phyloP scores from a whole-genome alignment of 2,329 filamentous ascomycete genomes.

The Penicillium sp. region DNA sequence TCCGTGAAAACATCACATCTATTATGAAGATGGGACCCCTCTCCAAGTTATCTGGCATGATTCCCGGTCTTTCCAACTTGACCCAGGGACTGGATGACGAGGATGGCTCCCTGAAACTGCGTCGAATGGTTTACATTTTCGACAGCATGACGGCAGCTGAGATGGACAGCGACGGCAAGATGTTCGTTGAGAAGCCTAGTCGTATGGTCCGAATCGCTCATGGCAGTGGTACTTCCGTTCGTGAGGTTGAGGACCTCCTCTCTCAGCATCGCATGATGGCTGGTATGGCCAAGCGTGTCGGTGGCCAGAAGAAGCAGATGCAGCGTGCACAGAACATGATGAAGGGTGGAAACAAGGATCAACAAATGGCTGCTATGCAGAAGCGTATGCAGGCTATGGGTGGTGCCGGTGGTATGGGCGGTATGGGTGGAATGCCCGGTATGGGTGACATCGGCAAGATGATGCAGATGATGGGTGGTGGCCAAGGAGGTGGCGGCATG shows the following conservation, averaged over 20 bases:
- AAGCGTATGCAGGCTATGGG: conserved; percentile 87
- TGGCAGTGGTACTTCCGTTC: conserved; percentile 86
- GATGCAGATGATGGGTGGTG: conserved; percentile 86
- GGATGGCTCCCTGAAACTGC: conserved; percentile 88
- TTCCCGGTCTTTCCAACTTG: conserved; percentile 88
- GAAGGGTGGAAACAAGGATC: conserved; percentile 85
- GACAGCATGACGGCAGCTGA: conserved; percentile 98
- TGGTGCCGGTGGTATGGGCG: conserved; percentile 64
- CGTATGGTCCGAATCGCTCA: conserved; percentile 89
- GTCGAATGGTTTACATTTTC: conserved; percentile 98
- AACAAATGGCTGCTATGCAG: conserved; percentile 96
- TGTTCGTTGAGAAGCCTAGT: conserved; percentile 88
- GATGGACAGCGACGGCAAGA: conserved; percentile 90
- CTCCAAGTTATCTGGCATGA: conserved; percentile 98
- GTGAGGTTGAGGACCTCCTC: conserved; percentile 93
- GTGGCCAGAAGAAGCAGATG: conserved; percentile 97
- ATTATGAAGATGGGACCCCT: conserved; percentile 99
- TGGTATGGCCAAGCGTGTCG: conserved; percentile 98
- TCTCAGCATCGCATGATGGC: conserved; percentile 99
- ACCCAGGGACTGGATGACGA: conserved; percentile 98
- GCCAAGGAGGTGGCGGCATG: conserved; percentile 67
- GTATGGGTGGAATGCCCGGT: conserved; percentile 58
- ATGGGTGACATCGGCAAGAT: conserved; percentile 90
- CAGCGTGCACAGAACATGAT: conserved; percentile 88
- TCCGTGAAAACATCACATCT: conserved; percentile 92